Evolutionary conservation across 2,329 filamentous ascomycete species (phyloP), one percentile per base, ranked within the genome.

Genomic region (Dothidotthia symphoricarpi): DNA sequence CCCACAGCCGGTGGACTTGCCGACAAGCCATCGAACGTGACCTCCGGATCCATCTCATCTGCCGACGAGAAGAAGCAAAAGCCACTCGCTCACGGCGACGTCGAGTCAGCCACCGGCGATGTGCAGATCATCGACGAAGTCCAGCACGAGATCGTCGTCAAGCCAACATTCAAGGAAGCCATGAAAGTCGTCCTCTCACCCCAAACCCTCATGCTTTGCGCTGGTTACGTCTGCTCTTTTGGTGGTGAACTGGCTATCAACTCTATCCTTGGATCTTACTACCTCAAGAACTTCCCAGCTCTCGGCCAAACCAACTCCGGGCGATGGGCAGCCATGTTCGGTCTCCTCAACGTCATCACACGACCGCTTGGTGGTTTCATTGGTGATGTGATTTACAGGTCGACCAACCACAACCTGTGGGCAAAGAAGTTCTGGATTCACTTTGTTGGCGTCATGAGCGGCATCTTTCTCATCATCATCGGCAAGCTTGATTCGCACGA

Each of bases 321-420:
- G 5, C 71, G 74, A 39, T 82, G 82, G 75, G 84, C 84, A 1
- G 77, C 85, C 49, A 86, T 86, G 73, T 88, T 87, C 61, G 85
- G 84, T 16, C 81, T 88, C 37, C 75, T 88, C 50, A 88, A 88
- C 70, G 67, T 86, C 36, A 61, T 82, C 36, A 82, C 79, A 26
- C 75, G 85, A 1, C 84, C 85, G 0, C 64, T 83, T 0, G 84
- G 85, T 31, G 85, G 85, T 33, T 69, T 80, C 31, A 57, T 80
- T 10, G 71, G 73, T 7, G 81, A 85, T 46, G 37, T 76, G 16
- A 64, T 79, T 19, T 84, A 82, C 66, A 65, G 66, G 15, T 24
- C 24, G 10, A 78, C 73, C 2, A 59, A 68, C 9, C 68, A 60
- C 35, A 69, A 59, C 24, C 66, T 85, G 4, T 84, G 81, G 79